Evolutionary conservation across 169 alveolate species (phyloP).

Genomic region (Plasmodium gonderi): DNA sequence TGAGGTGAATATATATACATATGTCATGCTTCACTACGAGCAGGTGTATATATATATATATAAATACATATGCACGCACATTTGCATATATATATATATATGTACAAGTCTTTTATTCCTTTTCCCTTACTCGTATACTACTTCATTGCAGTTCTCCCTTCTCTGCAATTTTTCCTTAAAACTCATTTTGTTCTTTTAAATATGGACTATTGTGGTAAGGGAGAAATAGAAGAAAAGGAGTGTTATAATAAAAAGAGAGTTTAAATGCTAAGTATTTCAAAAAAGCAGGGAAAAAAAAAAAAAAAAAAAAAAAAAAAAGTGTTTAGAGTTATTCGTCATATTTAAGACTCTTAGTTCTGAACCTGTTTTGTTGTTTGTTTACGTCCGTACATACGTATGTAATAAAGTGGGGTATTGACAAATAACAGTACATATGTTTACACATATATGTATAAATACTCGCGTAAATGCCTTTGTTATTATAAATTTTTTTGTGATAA

Average conservation of each 20-base stretch:
- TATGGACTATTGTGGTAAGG: neutral
- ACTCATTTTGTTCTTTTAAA: conserved; percentile 27
- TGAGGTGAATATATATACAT: too few relatives aligned
- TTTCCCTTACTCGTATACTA: conserved; percentile 19
- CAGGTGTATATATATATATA: too few relatives aligned
- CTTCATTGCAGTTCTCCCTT: conserved; percentile 6
- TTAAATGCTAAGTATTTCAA: neutral
- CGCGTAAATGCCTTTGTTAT: neutral
- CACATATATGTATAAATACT: neutral
- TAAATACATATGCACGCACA: too few relatives aligned
- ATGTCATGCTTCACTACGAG: too few relatives aligned
- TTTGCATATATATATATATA: too few relatives aligned
- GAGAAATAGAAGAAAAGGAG: neutral
- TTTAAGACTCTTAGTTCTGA: too few relatives aligned
- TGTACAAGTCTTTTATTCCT: neutral
- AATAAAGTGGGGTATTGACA: too few relatives aligned
- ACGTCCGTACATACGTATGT: too few relatives aligned
- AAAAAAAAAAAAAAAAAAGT: too few relatives aligned
- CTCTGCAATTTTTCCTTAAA: neutral
- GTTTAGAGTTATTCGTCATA: too few relatives aligned
- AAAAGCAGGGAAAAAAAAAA: neutral
- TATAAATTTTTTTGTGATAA: neutral
- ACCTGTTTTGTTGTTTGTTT: too few relatives aligned
- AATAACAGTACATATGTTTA: neutral
- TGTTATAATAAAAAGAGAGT: neutral